Evolutionary conservation across 495 filamentous ascomycete species (phyloP).

Genomic region (Podospora didyma): DNA sequence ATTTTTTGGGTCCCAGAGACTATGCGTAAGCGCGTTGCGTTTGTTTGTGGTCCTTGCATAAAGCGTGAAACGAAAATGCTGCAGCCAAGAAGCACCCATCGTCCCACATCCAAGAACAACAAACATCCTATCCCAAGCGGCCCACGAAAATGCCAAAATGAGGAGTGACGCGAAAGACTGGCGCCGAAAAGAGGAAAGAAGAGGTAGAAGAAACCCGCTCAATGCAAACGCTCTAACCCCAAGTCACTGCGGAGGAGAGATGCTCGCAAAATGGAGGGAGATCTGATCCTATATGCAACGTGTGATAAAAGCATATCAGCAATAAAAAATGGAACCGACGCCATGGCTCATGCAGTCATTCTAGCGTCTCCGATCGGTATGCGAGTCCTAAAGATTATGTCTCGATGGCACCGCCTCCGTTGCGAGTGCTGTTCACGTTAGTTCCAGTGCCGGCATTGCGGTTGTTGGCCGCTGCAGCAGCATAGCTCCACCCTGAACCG

Average conservation of each 20-base stretch:
- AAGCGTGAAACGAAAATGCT: no score
- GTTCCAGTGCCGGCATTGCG: neutral
- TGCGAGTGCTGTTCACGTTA: constrained; percentile 13
- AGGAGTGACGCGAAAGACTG: neutral
- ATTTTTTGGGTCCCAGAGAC: no score
- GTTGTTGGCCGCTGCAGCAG: constrained; percentile 31
- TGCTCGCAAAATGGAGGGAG: neutral
- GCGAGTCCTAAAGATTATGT: neutral
- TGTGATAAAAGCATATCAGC: neutral
- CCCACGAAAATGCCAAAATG: neutral
- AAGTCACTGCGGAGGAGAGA: neutral
- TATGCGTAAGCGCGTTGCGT: no score
- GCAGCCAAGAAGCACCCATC: no score
- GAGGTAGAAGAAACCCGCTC: neutral
- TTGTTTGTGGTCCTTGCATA: no score
- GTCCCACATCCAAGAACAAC: neutral
- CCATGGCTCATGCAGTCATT: neutral
- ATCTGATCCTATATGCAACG: neutral
- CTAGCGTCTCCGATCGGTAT: neutral
- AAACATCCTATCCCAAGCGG: neutral
- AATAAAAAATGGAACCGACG: neutral
- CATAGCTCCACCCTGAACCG: constrained; percentile 35
- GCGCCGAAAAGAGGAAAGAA: neutral
- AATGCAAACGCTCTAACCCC: neutral
- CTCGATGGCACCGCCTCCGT: constrained; percentile 15